Base-by-base conservation (phyloP, 169 alveolate genomes). In the Pseudocohnilembus persalinus region DNA sequence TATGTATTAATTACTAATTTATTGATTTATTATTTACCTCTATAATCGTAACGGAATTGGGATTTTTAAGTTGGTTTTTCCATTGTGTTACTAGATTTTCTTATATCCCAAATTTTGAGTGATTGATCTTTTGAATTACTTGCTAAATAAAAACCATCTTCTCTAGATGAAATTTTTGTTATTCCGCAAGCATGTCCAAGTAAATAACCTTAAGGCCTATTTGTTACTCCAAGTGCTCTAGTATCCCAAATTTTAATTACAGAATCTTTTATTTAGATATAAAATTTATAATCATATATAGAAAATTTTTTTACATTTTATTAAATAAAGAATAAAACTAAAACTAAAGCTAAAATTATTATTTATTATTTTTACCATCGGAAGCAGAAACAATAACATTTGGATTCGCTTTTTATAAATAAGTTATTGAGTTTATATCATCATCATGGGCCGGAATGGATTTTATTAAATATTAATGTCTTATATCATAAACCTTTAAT, bases 101-200 rank as follows among this genome's bases (percentile, higher is more conserved):
- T 85, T 27, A 90, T 20, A 73, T 90, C 94, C 94, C 94, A 90
- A 6, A 90, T 64, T 72, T 90, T 90, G 49, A 90, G 63, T 15
- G 81, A 34, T 31, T 86, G 81, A 76, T 90, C 94, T 84, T 90
- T 90, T 4, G 78, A 83, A 83, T 90, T 90, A 15, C 92, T 83
- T 20, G 94, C 94, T 29, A 90, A 31, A 83, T 90, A 90, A 29
- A 29, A 65, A 25, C 90, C 84, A 77, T 90, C 90, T 32, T 83
- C 77, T 74, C 87, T 86, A 20, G 85, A 76, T 25, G 85, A 81
- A 1, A 90, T 84, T 28, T 83, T 64, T 73, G 94, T 90, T n/a
- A 90, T 77, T 6, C 94, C 94, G 27, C 82, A 68, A 1, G 63
- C 65, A 80, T 90, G 94, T 0, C 94, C 94, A 0, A 90, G 16